Base-by-base conservation (phyloP, 768 basidiomycete species). In the Tubosaeta sp. region DNA sequence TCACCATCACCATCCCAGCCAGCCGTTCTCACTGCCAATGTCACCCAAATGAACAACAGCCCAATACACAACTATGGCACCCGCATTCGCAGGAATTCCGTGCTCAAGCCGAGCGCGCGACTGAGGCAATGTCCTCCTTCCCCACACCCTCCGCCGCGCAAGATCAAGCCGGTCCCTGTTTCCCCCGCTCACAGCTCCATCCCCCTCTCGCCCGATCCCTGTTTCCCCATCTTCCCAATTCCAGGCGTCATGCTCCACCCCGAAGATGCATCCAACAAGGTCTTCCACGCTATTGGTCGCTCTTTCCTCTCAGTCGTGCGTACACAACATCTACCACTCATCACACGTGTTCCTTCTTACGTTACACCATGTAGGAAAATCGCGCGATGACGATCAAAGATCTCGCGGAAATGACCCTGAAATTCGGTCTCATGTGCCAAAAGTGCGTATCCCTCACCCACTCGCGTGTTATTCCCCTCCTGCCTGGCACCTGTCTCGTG, bases 321-420 rank as follows among this genome's bases (percentile, higher is more conserved):
- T 72, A 25, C 53, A 12, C 49, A 40, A 30, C 49, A 54, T 57
- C 56, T 53, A 16, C 36, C 40, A 13, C 59, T 53, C 53, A 54
- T 35, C 43, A 50, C 60, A 55, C 61, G 46, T 58, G 52, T 18
- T 46, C 34, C 56, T 45, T 49, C 51, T 57, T 44, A 54, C 46
- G 40, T 29, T 21, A 12, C 32, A 24, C 53, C 34, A 11, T 36
- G 19, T 49, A 88, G 86, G 80, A 85, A 62, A 90, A 90, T 68
- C 81, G 86, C 44, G 87, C 87, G 42, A 86, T 89, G 83, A 90
- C 87, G 36, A 85, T 90, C 71, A 90, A 90, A 67, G 87, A 90
- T 71, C 80, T 90, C 48, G 83, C 88, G 29, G 85, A 89, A 59
- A 79, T 83, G 71, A 76, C 81, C 32, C 74, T 82, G 55, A 72